Base-by-base conservation (phyloP, 129 eudicot genomes). In the Arctium lappa region DNA sequence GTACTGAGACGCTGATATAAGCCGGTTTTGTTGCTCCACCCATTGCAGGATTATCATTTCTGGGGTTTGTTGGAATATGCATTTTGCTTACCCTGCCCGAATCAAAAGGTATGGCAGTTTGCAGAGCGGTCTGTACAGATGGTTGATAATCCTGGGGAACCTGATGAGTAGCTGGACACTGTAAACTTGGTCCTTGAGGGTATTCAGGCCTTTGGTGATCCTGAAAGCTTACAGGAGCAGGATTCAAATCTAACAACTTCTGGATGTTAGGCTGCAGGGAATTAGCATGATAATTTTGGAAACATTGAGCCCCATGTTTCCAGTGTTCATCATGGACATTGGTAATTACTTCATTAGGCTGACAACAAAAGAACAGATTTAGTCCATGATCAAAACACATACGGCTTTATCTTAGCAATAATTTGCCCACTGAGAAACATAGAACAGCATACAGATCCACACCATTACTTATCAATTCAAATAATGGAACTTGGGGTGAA, bases 41-140 rank as follows among this genome's bases (percentile, higher is more conserved):
- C 44, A 65, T 69, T 81, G 89, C 37, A 53, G 92, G 88, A 81
- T 84, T 91, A 13, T 84, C 86, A 12, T 79, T 75, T 88, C 89
- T 91, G 56, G 97, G 99, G 82, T 93, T 95, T 74, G 97, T 90
- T 38, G 97, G 94, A 81, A 95, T 93, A 87, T 95, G 97, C 87
- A 95, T 62, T 69, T 89, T 90, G 89, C 83, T 90, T 81, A 80
- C 87, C 79, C 88, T 82, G 62, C 79, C 89, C 31, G 93, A 78
- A 83, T 90, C 97, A 42, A 82, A 66, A 36, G 89, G 90, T 30
- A 85, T 48, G 63, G 86, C 80, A 83, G 85, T 82, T 84, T 86
- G 94, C 6, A 89, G 79, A 85, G 63, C 63, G 16, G 18, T 11
- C 63, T 50, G 63, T 12, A 50, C 63, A 50, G 97, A 77, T 83